A percentile compares a stretch with the other conserved stretches of the same genome.
Evolutionary conservation across 2,329 filamentous ascomycete species (phyloP).

Genomic region (Nigrospora sphaerica): DNA sequence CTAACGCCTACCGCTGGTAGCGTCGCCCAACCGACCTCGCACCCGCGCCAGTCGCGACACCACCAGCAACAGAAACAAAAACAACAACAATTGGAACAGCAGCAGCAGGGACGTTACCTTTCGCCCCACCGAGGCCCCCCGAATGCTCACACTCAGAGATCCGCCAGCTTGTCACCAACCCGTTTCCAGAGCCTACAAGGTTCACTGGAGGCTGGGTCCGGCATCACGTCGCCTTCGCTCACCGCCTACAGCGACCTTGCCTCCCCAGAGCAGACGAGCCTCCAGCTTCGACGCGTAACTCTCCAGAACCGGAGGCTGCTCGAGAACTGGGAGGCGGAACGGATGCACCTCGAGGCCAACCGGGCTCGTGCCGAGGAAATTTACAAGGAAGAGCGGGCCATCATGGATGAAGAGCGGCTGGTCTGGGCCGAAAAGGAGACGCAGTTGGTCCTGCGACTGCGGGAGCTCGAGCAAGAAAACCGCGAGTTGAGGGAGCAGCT

Average conservation of each 20-base stretch:
- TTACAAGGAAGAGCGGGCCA: slow-evolving; percentile 45
- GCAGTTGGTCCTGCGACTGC: not conserved
- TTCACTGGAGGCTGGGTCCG: not conserved
- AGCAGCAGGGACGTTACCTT: slow-evolving; percentile 10
- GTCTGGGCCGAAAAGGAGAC: slow-evolving; percentile 39
- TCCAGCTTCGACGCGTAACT: slow-evolving; percentile 9
- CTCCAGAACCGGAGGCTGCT: slow-evolving; percentile 22
- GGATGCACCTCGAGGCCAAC: slow-evolving; percentile 45
- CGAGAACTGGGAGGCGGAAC: slow-evolving; percentile 47
- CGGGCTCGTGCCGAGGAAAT: slow-evolving; percentile 46
- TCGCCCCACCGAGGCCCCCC: slow-evolving; percentile 15
- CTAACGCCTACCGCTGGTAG: not conserved
- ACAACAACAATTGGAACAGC: not conserved
- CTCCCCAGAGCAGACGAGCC: slow-evolving; percentile 13
- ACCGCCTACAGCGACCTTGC: slow-evolving; percentile 7
- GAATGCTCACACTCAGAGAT: slow-evolving; percentile 14
- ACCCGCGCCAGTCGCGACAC: not conserved
- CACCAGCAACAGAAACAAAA: not conserved
- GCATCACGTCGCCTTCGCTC: slow-evolving; percentile 6
- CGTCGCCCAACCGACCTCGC: not conserved
- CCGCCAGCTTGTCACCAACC: slow-evolving; percentile 20
- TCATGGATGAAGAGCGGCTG: slow-evolving; percentile 44
- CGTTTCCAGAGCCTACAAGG: slow-evolving; percentile 4
- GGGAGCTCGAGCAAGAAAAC: slow-evolving; percentile 1
- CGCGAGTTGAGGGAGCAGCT: slow-evolving; percentile 15